Evolutionary conservation across 2,329 filamentous ascomycete species (phyloP).

Genomic region (Colletotrichum sp.): DNA sequence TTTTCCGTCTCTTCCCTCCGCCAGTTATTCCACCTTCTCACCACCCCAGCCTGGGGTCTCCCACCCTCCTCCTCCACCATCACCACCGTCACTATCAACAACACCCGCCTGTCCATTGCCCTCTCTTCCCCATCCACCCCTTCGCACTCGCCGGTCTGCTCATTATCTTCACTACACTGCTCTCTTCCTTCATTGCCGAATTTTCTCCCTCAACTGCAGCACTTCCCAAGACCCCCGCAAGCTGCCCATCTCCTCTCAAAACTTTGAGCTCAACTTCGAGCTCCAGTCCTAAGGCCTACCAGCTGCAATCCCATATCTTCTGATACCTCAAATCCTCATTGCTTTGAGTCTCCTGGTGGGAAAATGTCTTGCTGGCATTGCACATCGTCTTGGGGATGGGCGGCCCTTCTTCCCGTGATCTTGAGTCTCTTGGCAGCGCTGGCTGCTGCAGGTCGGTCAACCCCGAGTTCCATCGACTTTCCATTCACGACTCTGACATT

Average conservation of each 20-base stretch:
- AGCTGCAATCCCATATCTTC: neutral
- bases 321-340: neutral
- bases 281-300: rapidly evolving
- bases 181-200: neutral
- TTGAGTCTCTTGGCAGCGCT: neutral
- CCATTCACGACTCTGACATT: neutral
- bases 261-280: neutral
- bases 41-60: neutral
- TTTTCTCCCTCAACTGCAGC: neutral
- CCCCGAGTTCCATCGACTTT: neutral
- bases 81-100: neutral
- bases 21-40: neutral
- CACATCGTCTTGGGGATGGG: neutral
- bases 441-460: neutral
- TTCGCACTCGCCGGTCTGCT: neutral
- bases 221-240: neutral
- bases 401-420: neutral
- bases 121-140: neutral
- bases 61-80: neutral
- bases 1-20: neutral
- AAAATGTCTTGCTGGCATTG: neutral
- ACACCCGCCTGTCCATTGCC: neutral
- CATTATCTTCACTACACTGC: neutral
- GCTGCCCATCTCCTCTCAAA: neutral
- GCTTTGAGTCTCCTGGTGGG: neutral